These are phyloP conservation scores for Salix viminalis DNA, from an alignment of 345 rosid species.

Conservation along the genomic window DNA sequence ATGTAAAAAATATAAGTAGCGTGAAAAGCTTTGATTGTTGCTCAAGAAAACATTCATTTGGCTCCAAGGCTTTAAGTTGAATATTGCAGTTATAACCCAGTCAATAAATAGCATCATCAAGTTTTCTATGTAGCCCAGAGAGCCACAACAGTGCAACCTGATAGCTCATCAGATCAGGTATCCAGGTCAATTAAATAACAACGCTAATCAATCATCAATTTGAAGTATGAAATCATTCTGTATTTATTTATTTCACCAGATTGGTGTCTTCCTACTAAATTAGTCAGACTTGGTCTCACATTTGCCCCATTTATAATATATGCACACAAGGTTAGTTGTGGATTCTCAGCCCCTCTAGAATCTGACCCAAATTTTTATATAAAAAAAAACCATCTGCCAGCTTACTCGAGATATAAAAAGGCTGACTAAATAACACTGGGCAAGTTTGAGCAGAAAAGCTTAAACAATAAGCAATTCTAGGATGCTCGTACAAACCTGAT, in stretches of 20 bases:
- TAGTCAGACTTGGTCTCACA: not conserved
- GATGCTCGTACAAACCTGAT: conserved; percentile 54
- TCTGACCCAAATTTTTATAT: not conserved
- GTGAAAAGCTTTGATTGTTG: not conserved
- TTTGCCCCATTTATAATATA: not conserved
- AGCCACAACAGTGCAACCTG: not conserved
- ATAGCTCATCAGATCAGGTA: not conserved
- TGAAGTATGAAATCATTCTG: not conserved
- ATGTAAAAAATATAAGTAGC: conserved; percentile 15
- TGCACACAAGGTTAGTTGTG: not conserved
- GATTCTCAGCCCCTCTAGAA: not conserved
- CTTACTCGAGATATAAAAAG: not conserved
- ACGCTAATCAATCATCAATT: not conserved
- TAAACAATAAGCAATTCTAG: conserved; percentile 5
- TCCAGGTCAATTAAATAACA: not conserved
- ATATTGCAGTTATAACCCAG: not conserved
- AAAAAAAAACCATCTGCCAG: not conserved
- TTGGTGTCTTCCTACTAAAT: not conserved
- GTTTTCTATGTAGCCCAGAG: not conserved
- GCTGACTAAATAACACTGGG: not conserved
- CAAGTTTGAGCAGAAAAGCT: not conserved
- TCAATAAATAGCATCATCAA: not conserved
- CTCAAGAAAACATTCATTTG: not conserved
- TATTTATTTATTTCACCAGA: not conserved
- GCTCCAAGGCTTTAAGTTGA: not conserved